phyloP scores from a whole-genome alignment of 306 rosid genomes.

The Sesbania bispinosa region DNA sequence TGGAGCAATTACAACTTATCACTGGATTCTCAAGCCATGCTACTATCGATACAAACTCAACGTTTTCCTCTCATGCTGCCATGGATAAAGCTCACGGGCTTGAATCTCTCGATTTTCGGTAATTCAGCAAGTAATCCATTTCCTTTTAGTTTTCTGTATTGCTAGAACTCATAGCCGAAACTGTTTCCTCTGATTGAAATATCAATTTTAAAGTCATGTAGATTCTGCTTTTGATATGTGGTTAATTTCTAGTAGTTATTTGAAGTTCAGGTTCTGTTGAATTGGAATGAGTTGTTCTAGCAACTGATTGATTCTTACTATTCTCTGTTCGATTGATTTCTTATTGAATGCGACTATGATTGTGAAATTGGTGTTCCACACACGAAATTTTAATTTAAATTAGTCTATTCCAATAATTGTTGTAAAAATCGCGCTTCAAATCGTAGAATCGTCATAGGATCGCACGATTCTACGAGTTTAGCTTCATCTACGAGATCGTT shows the following conservation, averaged over 20 bases:
- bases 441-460: no score
- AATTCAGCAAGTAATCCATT: background rate
- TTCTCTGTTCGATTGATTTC: background rate
- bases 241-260: background rate
- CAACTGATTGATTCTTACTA: background rate
- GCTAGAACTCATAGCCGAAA: background rate
- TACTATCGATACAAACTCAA: background rate
- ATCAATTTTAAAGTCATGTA: background rate
- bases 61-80: slow-evolving; percentile 5
- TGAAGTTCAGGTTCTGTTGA: background rate
- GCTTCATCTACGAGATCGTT: no score
- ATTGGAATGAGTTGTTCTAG: background rate
- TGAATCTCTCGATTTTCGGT: slow-evolving; percentile 15
- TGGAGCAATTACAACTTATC: background rate
- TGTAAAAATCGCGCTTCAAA: no score
- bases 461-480: no score
- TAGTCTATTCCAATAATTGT: background rate
- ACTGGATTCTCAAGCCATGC: background rate
- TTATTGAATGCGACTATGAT: background rate
- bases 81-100: background rate
- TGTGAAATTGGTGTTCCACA: background rate
- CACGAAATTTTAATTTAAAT: background rate
- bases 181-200: background rate
- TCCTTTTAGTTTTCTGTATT: background rate
- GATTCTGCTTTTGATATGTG: background rate